These are phyloP conservation scores for Babesia caballi DNA, from an alignment of 169 alveolate species.

Conservation along the genomic window DNA sequence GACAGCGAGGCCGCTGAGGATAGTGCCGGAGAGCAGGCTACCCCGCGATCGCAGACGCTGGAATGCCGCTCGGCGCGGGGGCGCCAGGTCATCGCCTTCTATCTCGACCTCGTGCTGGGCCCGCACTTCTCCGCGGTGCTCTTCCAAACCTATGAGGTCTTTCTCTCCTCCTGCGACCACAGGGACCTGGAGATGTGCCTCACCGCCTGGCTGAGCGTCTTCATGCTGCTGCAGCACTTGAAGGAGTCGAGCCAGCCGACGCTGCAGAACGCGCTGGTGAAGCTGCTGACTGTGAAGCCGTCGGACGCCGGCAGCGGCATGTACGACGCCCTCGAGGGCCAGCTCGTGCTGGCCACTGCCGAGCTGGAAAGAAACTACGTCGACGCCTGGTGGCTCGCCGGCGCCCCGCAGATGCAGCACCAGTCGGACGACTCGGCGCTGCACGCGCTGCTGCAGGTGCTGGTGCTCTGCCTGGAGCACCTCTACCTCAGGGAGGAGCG, in stretches of 20 bases:
- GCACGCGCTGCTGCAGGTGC: conserved; percentile 29
- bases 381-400: conserved; percentile 16
- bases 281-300: conserved; percentile 33
- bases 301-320: conserved; percentile 28
- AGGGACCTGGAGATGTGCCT: conserved; percentile 48
- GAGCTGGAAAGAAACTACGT: background rate
- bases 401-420: background rate
- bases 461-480: conserved; percentile 45
- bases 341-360: background rate
- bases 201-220: conserved; percentile 37
- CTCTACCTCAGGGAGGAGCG: conserved; percentile 29
- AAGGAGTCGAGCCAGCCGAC: conserved; percentile 13
- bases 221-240: conserved; percentile 8
- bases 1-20: too few relatives aligned
- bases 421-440: conserved; percentile 15
- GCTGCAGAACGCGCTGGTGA: conserved; percentile 23
- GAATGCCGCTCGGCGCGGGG: background rate
- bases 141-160: conserved; percentile 13
- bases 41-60: background rate
- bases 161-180: background rate
- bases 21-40: background rate
- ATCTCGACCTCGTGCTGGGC: conserved; percentile 23
- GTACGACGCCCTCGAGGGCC: conserved; percentile 9
- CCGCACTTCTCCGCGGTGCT: conserved; percentile 21
- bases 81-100: background rate